phyloP scores from a whole-genome alignment of 1,284 basidiomycete genomes.

The Tilletia caries region DNA sequence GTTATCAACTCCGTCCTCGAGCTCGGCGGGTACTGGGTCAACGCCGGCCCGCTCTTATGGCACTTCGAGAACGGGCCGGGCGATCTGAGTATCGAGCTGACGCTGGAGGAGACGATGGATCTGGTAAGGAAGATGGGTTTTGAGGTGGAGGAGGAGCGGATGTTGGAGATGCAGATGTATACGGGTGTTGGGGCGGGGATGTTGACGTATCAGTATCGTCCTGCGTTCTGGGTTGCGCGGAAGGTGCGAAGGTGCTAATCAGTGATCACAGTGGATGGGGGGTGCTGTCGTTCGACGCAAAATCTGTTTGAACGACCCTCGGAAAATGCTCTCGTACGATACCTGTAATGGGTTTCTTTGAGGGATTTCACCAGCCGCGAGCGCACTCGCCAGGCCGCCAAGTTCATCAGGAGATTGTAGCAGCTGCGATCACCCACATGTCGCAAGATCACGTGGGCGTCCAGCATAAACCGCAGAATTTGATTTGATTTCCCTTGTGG shows the following conservation, averaged over 20 bases:
- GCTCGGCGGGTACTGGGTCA: conserved; percentile 46
- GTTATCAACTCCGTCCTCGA: conserved; percentile 46
- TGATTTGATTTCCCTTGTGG: background rate
- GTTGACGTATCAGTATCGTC: conserved; percentile 83
- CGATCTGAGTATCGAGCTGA: conserved; percentile 74
- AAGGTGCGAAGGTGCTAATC: conserved; percentile 31
- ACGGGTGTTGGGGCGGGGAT: conserved; percentile 78
- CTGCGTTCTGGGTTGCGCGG: conserved; percentile 54
- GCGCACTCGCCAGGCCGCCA: background rate
- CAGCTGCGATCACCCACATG: background rate
- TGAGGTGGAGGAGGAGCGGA: conserved; percentile 74
- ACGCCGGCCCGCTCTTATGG: conserved; percentile 82
- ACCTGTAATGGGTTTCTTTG: conserved; percentile 11
- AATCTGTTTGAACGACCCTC: no score
- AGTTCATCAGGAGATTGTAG: background rate
- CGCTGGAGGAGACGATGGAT: conserved; percentile 78
- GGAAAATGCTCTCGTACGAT: background rate
- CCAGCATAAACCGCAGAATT: background rate
- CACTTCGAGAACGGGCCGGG: conserved; percentile 64
- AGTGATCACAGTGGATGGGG: background rate
- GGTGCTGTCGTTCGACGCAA: background rate
- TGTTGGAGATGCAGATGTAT: conserved; percentile 73
- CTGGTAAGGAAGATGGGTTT: conserved; percentile 77
- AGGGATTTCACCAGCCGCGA: background rate
- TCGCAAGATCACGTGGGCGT: background rate